Evolutionary conservation across 345 rosid species (phyloP).

Genomic region (Pugionium dolabratum): DNA sequence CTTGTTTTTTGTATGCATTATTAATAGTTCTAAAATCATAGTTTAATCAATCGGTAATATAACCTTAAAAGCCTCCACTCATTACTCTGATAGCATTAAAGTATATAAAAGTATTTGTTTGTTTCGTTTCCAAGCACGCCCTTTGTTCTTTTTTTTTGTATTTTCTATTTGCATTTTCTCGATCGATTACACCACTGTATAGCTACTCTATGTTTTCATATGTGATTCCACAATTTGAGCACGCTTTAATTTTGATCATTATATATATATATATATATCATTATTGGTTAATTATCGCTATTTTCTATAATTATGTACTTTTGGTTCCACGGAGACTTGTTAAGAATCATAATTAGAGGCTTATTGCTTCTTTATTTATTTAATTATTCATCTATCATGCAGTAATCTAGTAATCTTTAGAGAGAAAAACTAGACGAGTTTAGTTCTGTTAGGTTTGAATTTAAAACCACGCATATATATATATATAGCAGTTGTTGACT

Average conservation of each 20-base stretch:
- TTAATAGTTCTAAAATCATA: conserved; percentile 21
- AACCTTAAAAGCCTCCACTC: conserved; percentile 28
- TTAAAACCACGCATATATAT: neutral
- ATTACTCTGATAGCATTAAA: conserved; percentile 8
- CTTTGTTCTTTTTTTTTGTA: conserved; percentile 3
- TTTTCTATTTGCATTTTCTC: conserved; percentile 18
- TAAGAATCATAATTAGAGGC: conserved; percentile 9
- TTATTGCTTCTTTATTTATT: neutral
- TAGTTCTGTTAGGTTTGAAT: neutral
- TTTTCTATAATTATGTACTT: conserved; percentile 12
- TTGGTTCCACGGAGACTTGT: conserved; percentile 20
- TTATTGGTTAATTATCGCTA: conserved; percentile 17
- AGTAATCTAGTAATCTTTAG: no score
- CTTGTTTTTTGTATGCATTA: neutral
- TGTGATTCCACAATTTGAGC: conserved; percentile 23
- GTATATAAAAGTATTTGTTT: conserved; percentile 5
- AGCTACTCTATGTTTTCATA: neutral
- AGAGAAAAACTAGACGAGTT: neutral
- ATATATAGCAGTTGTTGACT: neutral
- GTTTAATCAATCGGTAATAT: conserved; percentile 26
- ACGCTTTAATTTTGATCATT: conserved; percentile 24
- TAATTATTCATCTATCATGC: neutral
- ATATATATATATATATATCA: neutral
- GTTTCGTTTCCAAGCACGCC: conserved; percentile 33
- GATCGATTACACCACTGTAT: conserved; percentile 3